These are phyloP conservation scores for Annona squamosa DNA, from an alignment of 164 flowering plant genomes.

Conservation along the genomic window DNA sequence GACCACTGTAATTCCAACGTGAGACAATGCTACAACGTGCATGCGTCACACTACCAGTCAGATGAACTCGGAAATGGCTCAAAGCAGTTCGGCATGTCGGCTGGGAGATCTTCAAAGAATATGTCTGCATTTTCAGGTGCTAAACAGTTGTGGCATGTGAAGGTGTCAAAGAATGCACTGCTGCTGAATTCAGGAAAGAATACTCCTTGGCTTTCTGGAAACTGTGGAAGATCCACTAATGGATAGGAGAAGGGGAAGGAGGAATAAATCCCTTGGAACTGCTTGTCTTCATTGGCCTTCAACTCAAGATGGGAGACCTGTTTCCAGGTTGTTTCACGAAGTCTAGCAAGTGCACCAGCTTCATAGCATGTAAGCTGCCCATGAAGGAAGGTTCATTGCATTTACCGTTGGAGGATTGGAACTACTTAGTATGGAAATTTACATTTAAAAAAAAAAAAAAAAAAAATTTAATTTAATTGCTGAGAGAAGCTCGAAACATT, in stretches of 20 bases:
- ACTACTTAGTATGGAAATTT: conserved; percentile 30
- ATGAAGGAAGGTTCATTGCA: conserved; percentile 22
- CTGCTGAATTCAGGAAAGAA: conserved; percentile 27
- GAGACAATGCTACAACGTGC: background rate
- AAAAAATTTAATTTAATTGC: background rate
- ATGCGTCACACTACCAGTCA: conserved; percentile 17
- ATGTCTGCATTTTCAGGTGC: conserved; percentile 29
- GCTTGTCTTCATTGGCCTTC: conserved; percentile 3
- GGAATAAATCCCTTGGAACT: conserved; percentile 13
- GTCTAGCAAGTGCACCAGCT: conserved; percentile 36
- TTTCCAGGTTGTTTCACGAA: conserved; percentile 20
- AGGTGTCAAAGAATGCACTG: conserved; percentile 29
- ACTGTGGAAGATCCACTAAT: conserved; percentile 22
- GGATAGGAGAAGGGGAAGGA: conserved; percentile 17
- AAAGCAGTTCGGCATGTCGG: conserved; percentile 30
- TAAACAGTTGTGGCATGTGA: conserved; percentile 19
- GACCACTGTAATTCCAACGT: no score
- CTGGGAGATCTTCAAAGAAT: conserved; percentile 64
- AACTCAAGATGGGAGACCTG: conserved; percentile 16
- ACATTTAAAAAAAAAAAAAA: background rate
- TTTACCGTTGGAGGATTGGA: conserved; percentile 22
- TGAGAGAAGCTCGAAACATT: no score
- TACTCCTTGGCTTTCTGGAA: conserved; percentile 32
- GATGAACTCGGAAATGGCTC: conserved; percentile 28
- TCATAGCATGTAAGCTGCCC: conserved; percentile 23